These are phyloP conservation scores for Blepharisma stoltei DNA, from an alignment of 73 alveolate species.

Conservation along the genomic window DNA sequence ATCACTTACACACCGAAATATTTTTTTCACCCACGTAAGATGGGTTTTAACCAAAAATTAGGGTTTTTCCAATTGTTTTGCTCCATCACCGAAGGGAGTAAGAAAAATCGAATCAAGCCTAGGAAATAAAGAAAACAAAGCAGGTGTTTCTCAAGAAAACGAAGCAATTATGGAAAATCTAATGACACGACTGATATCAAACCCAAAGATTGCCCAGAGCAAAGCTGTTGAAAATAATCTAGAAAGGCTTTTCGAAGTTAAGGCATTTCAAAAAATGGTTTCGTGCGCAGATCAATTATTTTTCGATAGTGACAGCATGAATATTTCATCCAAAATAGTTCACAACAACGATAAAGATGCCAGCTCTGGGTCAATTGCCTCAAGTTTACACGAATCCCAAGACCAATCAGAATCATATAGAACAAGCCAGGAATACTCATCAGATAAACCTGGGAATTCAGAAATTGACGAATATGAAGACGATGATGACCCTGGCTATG, in stretches of 20 bases:
- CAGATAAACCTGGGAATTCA: not conserved
- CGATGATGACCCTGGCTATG: constrained; percentile 99
- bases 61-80: no score
- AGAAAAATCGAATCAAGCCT: not conserved
- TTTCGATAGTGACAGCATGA: constrained; percentile 21
- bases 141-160: constrained; percentile 37
- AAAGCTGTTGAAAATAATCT: constrained; percentile 68
- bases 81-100: no score
- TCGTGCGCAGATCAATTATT: constrained; percentile 31
- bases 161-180: constrained; percentile 85
- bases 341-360: constrained; percentile 1
- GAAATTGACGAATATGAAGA: constrained; percentile 87
- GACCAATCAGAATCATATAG: not conserved
- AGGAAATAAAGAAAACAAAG: constrained; percentile 20
- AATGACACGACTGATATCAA: constrained; percentile 73
- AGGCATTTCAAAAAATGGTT: constrained; percentile 81
- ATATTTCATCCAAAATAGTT: constrained; percentile 4
- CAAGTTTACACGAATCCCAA: no score
- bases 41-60: no score
- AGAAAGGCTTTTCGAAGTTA: constrained; percentile 69
- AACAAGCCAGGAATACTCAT: not conserved
- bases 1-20: no score
- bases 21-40: no score
- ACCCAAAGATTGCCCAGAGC: constrained; percentile 64
- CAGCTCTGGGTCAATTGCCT: not conserved